phyloP scores from a whole-genome alignment of 1,284 basidiomycete species.

The Ganoderma multipileum region DNA sequence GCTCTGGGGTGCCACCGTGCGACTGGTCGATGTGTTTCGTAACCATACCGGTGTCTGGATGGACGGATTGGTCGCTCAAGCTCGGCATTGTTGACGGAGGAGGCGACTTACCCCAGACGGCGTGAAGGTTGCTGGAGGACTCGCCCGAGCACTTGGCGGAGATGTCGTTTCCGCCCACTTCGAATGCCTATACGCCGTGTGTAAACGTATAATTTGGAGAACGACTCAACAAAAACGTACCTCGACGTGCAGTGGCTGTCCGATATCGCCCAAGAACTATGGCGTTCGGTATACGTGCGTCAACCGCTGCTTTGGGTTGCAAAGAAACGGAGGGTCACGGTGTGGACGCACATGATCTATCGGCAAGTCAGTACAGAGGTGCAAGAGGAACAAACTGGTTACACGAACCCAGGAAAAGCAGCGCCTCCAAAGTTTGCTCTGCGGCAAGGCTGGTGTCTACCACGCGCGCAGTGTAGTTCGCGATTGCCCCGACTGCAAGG shows the following conservation, averaged over 20 bases:
- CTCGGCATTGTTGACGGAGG: too few species aligned
- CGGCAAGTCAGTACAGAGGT: background rate
- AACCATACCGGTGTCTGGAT: slow-evolving; percentile 53
- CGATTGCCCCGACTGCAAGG: slow-evolving; percentile 45
- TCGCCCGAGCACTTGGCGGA: slow-evolving; percentile 36
- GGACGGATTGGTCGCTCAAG: slow-evolving; percentile 35
- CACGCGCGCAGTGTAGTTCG: slow-evolving; percentile 60
- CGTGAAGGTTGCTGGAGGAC: slow-evolving; percentile 53
- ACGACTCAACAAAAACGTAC: slow-evolving; percentile 10
- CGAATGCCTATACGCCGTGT: slow-evolving; percentile 16
- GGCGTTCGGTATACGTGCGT: slow-evolving; percentile 51
- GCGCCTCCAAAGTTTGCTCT: slow-evolving; percentile 53
- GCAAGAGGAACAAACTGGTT: background rate
- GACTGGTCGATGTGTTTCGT: slow-evolving; percentile 48
- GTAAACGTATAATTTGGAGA: background rate
- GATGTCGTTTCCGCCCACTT: slow-evolving; percentile 38
- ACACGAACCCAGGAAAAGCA: slow-evolving; percentile 51
- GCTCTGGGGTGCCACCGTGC: slow-evolving; percentile 47
- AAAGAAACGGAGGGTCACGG: slow-evolving; percentile 32
- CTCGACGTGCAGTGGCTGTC: slow-evolving; percentile 24
- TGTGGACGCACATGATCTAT: slow-evolving; percentile 34
- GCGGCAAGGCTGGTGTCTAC: slow-evolving; percentile 47
- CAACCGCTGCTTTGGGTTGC: background rate
- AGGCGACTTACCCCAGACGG: slow-evolving; percentile 39
- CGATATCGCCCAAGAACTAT: slow-evolving; percentile 34